Evolutionary conservation across 2,329 filamentous ascomycete genomes (phyloP).

Genomic region (Chrysosphaeria jannelii): DNA sequence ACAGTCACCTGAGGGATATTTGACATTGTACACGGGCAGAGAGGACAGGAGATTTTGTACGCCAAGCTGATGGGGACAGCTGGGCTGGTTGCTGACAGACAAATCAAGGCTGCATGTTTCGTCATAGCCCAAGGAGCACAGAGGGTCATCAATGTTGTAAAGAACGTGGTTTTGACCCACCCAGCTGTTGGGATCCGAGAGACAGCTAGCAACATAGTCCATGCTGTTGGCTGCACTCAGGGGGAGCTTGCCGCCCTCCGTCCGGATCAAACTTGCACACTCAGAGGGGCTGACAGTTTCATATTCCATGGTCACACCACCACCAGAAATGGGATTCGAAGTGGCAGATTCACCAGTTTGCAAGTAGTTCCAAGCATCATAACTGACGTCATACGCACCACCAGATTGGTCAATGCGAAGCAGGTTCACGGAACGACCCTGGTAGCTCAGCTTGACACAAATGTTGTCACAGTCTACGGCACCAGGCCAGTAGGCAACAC

Average conservation of each 20-base stretch:
- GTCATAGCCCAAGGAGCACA: conserved; percentile 18
- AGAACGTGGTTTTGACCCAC: conserved; percentile 20
- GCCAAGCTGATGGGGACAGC: conserved; percentile 17
- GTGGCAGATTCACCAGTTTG: conserved; percentile 17
- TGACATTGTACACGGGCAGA: conserved; percentile 18
- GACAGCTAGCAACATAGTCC: conserved; percentile 18
- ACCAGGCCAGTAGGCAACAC: conserved; percentile 27
- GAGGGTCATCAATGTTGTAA: conserved; percentile 20
- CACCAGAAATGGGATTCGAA: conserved; percentile 15
- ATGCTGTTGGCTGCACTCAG: conserved; percentile 25
- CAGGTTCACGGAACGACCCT: conserved; percentile 21
- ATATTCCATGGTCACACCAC: conserved; percentile 19
- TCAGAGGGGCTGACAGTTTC: conserved; percentile 16
- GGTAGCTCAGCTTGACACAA: conserved; percentile 21
- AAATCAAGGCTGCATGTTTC: conserved; percentile 15
- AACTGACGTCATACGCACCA: conserved; percentile 25
- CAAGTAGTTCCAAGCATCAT: conserved; percentile 31
- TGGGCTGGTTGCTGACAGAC: conserved; percentile 16
- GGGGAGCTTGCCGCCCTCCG: conserved; percentile 18
- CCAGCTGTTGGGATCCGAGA: conserved; percentile 14
- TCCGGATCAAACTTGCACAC: conserved; percentile 19
- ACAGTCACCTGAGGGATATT: conserved; percentile 17
- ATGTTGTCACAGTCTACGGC: conserved; percentile 22
- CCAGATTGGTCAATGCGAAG: conserved; percentile 24
- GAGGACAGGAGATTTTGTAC: conserved; percentile 9